These are phyloP conservation scores for Gymnopilus junonius DNA, from an alignment of 768 basidiomycete species.

Conservation along the genomic window DNA sequence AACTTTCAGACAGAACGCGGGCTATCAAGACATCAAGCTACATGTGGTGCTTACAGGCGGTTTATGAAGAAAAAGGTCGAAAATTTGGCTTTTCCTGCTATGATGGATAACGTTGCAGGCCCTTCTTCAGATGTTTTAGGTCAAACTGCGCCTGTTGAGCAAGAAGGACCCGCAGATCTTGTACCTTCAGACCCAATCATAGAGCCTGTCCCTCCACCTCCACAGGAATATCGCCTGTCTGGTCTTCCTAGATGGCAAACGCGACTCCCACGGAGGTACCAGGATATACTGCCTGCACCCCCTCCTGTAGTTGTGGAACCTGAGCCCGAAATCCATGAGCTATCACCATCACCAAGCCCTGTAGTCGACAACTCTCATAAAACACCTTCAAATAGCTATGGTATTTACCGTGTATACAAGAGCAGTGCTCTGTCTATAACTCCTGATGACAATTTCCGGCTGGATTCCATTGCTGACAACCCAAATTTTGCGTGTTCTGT, in stretches of 20 bases:
- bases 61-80: neutral
- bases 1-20: neutral
- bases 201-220: neutral
- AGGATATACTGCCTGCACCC: neutral
- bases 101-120: neutral
- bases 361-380: neutral
- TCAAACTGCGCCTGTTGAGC: slow-evolving; percentile 27
- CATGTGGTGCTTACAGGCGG: neutral
- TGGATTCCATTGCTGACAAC: neutral
- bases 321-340: neutral
- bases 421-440: neutral
- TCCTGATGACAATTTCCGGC: neutral
- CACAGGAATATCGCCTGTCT: neutral
- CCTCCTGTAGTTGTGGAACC: neutral
- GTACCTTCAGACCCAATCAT: neutral
- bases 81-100: neutral
- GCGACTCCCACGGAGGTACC: neutral
- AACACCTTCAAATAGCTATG: neutral
- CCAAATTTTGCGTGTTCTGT: neutral
- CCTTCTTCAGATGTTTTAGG: neutral
- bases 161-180: neutral
- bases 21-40: neutral
- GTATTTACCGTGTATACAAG: neutral
- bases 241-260: neutral
- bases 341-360: neutral